Evolutionary conservation across 345 rosid genomes (phyloP).

Genomic region (Mangifera indica): DNA sequence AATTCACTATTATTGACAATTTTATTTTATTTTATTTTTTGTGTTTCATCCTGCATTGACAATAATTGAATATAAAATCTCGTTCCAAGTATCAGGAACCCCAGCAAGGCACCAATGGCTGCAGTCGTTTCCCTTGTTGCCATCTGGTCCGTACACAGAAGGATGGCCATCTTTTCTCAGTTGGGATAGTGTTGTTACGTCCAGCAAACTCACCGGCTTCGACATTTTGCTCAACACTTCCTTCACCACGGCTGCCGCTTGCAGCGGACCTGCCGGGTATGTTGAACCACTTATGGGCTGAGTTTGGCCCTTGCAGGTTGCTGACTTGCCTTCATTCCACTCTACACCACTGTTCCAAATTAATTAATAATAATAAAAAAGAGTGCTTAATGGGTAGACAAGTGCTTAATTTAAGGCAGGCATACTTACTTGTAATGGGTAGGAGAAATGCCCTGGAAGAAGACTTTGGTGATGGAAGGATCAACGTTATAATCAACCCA

Average conservation of each 20-base stretch:
- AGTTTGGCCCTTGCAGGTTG: conserved; percentile 31
- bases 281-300: conserved; percentile 30
- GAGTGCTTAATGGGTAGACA: too few species aligned
- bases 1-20: too few species aligned
- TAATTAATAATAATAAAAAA: too few species aligned
- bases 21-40: neutral
- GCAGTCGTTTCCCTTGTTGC: conserved; percentile 35
- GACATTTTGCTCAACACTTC: conserved; percentile 23
- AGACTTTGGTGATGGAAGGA: conserved; percentile 40
- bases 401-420: too few species aligned
- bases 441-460: conserved; percentile 61
- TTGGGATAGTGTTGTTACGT: conserved; percentile 43
- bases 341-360: conserved; percentile 29
- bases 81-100: conserved; percentile 47
- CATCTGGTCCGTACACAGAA: conserved; percentile 23
- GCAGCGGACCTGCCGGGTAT: conserved; percentile 39
- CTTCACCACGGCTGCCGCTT: conserved; percentile 22
- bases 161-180: conserved; percentile 52
- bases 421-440: conserved; percentile 45
- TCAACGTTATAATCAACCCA: conserved; percentile 59
- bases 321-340: conserved; percentile 34
- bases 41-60: neutral
- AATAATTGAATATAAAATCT: conserved; percentile 32
- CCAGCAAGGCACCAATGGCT: conserved; percentile 55
- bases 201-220: conserved; percentile 29